Base-by-base conservation (phyloP, 1,284 basidiomycete genomes). In the Acaromyces ingoldii region DNA sequence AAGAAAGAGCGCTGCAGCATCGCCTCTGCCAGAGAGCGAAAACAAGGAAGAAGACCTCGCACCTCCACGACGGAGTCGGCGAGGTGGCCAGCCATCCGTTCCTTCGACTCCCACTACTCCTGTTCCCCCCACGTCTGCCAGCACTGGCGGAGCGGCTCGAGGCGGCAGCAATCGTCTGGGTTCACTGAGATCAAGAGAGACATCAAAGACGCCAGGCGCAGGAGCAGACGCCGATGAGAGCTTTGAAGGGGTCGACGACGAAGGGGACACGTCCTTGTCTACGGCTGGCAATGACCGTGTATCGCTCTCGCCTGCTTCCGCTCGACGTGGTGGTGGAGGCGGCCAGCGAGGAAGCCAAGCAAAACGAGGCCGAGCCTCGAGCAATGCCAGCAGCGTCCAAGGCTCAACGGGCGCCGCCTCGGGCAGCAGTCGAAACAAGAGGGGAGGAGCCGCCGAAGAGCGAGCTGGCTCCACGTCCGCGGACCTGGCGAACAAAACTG, bases 141-240 rank as follows among this genome's bases (percentile, higher is more conserved):
- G n/a, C n/a, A n/a, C n/a, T 7, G 25, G 17, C n/a, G 26, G 19
- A 6, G 24, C 37, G 17, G 24, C 25, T 1, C 21, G 15, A 36
- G 21, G 29, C 19, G 30, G 26, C 6, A 22, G 24, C 19, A 15
- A 22, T 22, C 11, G 49, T 15, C 11, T 38, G 2, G 49, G 28
- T 15, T 22, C 42, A 28, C 24, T 45, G 15, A 28, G 42, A 13
- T 45, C 42, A 25, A 22, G 42, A 6, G 49, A 45, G 19, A 17
- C 49, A 41, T 30, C 36, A 26, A 36, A 44, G 29, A 22, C 19
- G 24, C 30, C 38, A 21, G 41, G n/a, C 13, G 49, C 38, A 21
- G 41, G n/a, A 19, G 49, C 25, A 28, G 22, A 10, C 1, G 44
- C 24, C 19, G 26, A 30, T 7, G 44, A 19, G 6, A 22, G 10